A percentile compares a stretch with the other conserved stretches of the same genome.
Evolutionary conservation across 306 rosid species (phyloP).

Genomic region (Cicer judaicum): DNA sequence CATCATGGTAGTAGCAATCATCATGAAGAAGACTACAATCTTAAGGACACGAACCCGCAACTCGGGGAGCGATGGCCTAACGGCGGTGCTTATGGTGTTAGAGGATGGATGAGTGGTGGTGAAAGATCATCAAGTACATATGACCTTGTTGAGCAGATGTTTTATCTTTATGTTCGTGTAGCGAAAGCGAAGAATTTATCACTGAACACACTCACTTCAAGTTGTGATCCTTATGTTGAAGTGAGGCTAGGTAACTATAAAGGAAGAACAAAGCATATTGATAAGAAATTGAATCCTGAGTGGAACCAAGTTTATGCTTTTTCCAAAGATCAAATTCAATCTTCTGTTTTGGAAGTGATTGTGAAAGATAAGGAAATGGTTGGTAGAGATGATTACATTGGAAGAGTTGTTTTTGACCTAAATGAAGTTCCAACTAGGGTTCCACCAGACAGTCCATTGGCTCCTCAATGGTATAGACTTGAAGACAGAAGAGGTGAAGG

Average conservation of each 20-base stretch:
- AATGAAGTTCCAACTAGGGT: slow-evolving; percentile 91
- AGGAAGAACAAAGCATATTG: slow-evolving; percentile 82
- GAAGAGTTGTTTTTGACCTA: slow-evolving; percentile 79
- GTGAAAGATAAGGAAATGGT: slow-evolving; percentile 87
- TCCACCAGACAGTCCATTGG: slow-evolving; percentile 93
- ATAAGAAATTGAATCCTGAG: slow-evolving; percentile 81
- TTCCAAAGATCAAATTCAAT: slow-evolving; percentile 86
- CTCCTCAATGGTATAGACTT: slow-evolving; percentile 93
- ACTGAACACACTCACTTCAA: slow-evolving; percentile 61
- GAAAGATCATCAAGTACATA: slow-evolving; percentile 78
- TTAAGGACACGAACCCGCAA: slow-evolving; percentile 81
- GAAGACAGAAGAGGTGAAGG: slow-evolving; percentile 77
- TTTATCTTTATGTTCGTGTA: slow-evolving; percentile 77
- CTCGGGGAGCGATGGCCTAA: slow-evolving; percentile 88
- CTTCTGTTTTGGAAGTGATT: slow-evolving; percentile 78
- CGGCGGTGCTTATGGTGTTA: slow-evolving; percentile 55
- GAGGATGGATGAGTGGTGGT: slow-evolving; percentile 71
- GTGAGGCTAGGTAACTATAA: slow-evolving; percentile 88
- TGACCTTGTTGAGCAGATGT: slow-evolving; percentile 92
- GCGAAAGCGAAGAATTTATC: slow-evolving; percentile 86
- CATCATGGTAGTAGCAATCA: slow-evolving; percentile 39
- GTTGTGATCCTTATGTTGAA: slow-evolving; percentile 92
- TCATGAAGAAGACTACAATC: slow-evolving; percentile 58
- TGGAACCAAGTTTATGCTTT: slow-evolving; percentile 97
- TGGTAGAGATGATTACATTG: slow-evolving; percentile 88